phyloP scores from a whole-genome alignment of 176 grass and related monocot species.

The Bonia amplexicaulis region DNA sequence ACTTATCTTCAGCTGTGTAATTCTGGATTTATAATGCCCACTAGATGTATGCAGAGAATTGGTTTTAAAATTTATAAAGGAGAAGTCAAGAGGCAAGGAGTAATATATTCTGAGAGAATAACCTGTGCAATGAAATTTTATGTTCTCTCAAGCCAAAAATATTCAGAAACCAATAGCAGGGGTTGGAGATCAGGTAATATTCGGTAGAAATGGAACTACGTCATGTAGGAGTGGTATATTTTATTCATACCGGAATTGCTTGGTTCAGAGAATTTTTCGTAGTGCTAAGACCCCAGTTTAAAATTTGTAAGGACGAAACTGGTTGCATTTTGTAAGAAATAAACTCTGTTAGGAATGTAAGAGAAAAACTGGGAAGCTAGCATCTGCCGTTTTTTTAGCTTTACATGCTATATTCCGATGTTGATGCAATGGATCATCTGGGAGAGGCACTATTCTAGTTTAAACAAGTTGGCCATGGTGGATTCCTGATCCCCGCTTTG shows the following conservation, averaged over 20 bases:
- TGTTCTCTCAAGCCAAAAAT: not conserved
- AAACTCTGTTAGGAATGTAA: not conserved
- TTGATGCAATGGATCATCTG: not conserved
- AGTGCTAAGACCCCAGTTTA: too few relatives aligned
- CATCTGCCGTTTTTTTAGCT: not conserved
- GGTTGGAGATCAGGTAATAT: not conserved
- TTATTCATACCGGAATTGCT: not conserved
- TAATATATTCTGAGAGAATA: not conserved
- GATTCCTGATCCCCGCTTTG: not conserved
- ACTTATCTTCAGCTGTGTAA: not conserved
- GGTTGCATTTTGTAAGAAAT: not conserved
- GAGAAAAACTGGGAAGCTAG: not conserved
- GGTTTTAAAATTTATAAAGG: not conserved
- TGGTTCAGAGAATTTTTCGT: not conserved
- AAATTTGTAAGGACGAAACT: not conserved
- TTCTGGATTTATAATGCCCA: not conserved
- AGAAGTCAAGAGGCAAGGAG: not conserved
- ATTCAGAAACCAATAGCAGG: not conserved
- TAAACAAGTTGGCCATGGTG: not conserved
- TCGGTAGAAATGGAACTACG: not conserved
- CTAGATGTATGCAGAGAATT: not conserved
- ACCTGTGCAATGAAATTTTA: not conserved
- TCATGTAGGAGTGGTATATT: not conserved
- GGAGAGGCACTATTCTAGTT: constrained; percentile 4
- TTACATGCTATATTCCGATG: not conserved